phyloP scores from a whole-genome alignment of 306 rosid genomes.

The Boehmeria nivea region DNA sequence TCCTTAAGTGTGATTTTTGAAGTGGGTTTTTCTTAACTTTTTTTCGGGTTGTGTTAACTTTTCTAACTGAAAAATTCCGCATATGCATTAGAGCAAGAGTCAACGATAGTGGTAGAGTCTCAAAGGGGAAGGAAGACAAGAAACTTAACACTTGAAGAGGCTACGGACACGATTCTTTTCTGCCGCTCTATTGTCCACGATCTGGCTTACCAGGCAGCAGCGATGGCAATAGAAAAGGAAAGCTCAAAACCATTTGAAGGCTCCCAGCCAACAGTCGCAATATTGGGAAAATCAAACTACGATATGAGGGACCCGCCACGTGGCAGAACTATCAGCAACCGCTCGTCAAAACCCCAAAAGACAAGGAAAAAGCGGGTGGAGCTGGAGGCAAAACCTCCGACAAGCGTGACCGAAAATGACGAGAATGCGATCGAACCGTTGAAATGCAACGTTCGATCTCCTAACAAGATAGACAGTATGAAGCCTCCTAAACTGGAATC shows the following conservation, averaged over 20 bases:
- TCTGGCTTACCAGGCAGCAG: conserved; percentile 80
- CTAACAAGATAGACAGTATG: conserved; percentile 61
- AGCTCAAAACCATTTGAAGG: conserved; percentile 44
- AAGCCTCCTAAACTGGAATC: conserved; percentile 88
- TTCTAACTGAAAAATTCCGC: conserved; percentile 23
- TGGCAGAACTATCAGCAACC: conserved; percentile 39
- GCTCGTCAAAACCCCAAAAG: conserved; percentile 52
- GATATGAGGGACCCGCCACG: conserved; percentile 49
- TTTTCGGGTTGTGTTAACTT: neutral
- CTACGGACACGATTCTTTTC: conserved; percentile 85
- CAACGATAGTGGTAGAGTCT: conserved; percentile 67
- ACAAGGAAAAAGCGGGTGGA: conserved; percentile 47
- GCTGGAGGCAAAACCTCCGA: conserved; percentile 39
- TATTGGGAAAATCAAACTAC: conserved; percentile 55
- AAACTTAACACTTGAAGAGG: conserved; percentile 94
- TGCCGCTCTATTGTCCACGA: conserved; percentile 93
- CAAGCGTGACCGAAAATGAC: conserved; percentile 52
- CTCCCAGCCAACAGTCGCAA: conserved; percentile 67
- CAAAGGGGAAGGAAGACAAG: conserved; percentile 51
- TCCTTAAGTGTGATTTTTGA: neutral
- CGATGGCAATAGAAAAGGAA: conserved; percentile 75
- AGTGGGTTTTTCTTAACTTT: neutral
- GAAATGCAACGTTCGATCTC: conserved; percentile 48
- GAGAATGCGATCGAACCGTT: conserved; percentile 53
- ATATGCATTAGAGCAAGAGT: conserved; percentile 51